phyloP scores from a whole-genome alignment of 2,329 filamentous ascomycete genomes.

The Pseudogymnoascus sp. region DNA sequence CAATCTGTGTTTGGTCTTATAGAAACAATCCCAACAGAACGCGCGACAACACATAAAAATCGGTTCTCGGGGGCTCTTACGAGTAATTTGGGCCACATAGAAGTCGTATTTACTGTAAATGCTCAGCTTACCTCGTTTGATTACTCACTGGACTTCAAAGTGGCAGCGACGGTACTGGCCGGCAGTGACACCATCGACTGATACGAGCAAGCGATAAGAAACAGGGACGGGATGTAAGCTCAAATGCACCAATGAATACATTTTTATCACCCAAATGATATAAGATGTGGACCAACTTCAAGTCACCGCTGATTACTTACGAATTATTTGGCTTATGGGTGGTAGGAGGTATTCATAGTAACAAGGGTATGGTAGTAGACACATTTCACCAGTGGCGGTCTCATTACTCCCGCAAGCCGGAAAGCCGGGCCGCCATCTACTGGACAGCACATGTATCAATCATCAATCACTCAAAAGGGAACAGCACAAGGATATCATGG shows the following conservation, averaged over 20 bases:
- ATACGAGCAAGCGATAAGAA: constrained; percentile 2
- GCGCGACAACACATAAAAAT: background rate
- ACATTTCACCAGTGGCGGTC: background rate
- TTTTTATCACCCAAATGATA: background rate
- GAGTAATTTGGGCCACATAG: background rate
- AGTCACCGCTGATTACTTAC: background rate
- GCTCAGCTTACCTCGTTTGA: background rate
- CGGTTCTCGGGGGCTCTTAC: background rate
- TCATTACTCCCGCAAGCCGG: background rate
- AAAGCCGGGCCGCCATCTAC: background rate
- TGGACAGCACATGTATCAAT: background rate
- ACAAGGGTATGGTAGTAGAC: background rate
- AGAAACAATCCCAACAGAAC: background rate
- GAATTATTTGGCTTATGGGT: background rate
- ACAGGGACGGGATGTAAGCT: background rate
- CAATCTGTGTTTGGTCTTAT: background rate
- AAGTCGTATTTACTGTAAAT: background rate
- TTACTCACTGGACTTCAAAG: background rate
- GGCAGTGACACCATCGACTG: background rate
- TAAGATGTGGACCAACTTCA: background rate
- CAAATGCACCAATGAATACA: background rate
- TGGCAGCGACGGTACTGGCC: background rate
- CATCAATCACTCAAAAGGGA: background rate
- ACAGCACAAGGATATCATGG: constrained; percentile 8
- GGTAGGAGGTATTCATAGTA: background rate